Evolutionary conservation across 1,284 basidiomycete species (phyloP).

Genomic region (Rhodotorula sp.): DNA sequence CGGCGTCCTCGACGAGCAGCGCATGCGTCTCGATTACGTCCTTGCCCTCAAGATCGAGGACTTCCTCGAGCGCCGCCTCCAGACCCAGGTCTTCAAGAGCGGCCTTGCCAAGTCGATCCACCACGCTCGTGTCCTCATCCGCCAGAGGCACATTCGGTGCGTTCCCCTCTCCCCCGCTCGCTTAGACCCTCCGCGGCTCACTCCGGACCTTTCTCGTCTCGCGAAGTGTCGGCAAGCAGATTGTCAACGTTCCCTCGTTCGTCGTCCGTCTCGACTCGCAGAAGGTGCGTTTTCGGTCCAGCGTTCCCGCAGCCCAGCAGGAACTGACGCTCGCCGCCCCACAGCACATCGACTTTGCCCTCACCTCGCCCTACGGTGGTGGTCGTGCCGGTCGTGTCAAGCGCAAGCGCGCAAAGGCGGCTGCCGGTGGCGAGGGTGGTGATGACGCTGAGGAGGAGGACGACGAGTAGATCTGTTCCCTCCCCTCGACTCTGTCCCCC

Average conservation of each 20-base stretch:
- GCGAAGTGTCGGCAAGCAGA: constrained; percentile 87
- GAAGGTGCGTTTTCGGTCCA: constrained; percentile 45
- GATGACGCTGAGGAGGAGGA: constrained; percentile 65
- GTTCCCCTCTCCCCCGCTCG: not conserved
- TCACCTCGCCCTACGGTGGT: constrained; percentile 96
- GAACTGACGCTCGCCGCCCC: not conserved
- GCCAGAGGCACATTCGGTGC: constrained; percentile 85
- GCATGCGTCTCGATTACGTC: constrained; percentile 99
- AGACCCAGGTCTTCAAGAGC: constrained; percentile 99
- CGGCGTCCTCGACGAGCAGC: constrained; percentile 97
- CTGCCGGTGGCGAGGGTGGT: constrained; percentile 85
- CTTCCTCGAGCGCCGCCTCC: constrained; percentile 98
- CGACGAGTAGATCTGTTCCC: constrained; percentile 2
- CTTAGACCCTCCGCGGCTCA: not conserved
- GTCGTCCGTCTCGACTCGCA: constrained; percentile 70
- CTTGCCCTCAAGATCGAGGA: constrained; percentile 98
- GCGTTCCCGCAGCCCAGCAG: not conserved
- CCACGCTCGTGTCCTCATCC: constrained; percentile 96
- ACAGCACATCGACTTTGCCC: constrained; percentile 94
- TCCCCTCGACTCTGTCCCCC: not conserved
- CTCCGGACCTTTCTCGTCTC: constrained; percentile 45
- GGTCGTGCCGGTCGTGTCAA: constrained; percentile 96
- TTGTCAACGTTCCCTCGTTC: constrained; percentile 98
- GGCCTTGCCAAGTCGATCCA: constrained; percentile 98
- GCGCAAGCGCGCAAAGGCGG: constrained; percentile 94